Percentiles rank a stretch among this genome's conserved stretches.
These are phyloP conservation scores for Schwanniomyces etchellsii DNA, from an alignment of 1,139 yeast species.

Conservation along the genomic window DNA sequence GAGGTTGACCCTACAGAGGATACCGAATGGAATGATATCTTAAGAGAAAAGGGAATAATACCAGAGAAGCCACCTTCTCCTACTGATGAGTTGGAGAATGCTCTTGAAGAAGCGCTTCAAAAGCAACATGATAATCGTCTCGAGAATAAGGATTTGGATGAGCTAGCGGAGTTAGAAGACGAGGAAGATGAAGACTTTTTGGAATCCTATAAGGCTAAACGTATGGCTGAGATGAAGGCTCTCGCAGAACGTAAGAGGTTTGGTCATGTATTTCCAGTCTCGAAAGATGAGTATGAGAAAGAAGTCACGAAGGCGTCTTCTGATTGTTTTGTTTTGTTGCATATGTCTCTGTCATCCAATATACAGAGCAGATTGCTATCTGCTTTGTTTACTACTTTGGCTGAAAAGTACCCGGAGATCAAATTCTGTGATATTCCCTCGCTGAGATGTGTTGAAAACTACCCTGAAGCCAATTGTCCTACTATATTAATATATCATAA, in stretches of 20 bases:
- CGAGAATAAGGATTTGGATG: slow-evolving; percentile 71
- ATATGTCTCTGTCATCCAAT: slow-evolving; percentile 64
- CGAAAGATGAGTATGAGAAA: slow-evolving; percentile 80
- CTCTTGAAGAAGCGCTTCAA: slow-evolving; percentile 74
- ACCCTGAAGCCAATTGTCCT: slow-evolving; percentile 88
- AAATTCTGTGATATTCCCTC: slow-evolving; percentile 91
- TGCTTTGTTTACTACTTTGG: slow-evolving; percentile 46
- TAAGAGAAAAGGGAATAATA: slow-evolving; percentile 82
- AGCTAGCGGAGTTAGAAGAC: slow-evolving; percentile 76
- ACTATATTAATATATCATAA: slow-evolving; percentile 78
- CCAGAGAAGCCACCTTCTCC: slow-evolving; percentile 93
- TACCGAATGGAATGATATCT: slow-evolving; percentile 97
- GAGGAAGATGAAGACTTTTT: slow-evolving; percentile 74
- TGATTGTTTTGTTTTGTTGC: slow-evolving; percentile 60
- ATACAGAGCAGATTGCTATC: slow-evolving; percentile 70
- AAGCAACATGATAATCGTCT: slow-evolving; percentile 71
- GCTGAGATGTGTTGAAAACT: slow-evolving; percentile 82
- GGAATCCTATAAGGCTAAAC: slow-evolving; percentile 64
- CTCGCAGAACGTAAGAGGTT: slow-evolving; percentile 58
- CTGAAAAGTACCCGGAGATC: slow-evolving; percentile 65
- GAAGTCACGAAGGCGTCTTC: slow-evolving; percentile 82
- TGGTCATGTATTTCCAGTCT: slow-evolving; percentile 71
- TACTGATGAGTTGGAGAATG: slow-evolving; percentile 78
- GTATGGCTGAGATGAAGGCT: slow-evolving; percentile 67
- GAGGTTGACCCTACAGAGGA: slow-evolving; percentile 95